A percentile compares a stretch with the other conserved stretches of the same genome.
Evolutionary conservation across 2,329 filamentous ascomycete species (phyloP).

Genomic region (Calonectria pseudoturangicola): DNA sequence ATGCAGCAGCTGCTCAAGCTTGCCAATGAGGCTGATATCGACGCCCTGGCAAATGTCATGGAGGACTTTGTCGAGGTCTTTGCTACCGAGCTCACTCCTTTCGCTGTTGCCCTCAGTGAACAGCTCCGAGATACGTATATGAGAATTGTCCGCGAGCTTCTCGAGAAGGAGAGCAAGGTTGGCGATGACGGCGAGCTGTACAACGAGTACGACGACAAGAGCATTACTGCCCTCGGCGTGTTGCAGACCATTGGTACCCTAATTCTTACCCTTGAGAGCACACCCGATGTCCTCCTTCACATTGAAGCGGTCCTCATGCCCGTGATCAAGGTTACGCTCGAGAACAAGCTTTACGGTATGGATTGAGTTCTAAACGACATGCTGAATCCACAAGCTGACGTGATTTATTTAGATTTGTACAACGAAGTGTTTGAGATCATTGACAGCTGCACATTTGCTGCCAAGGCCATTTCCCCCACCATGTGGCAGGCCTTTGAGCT

Average conservation of each 20-base stretch:
- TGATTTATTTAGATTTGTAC: conserved; percentile 81
- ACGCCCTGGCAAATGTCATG: conserved; percentile 98
- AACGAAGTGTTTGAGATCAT: conserved; percentile 99
- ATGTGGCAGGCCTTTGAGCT: conserved; percentile 99
- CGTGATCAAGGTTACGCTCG: conserved; percentile 94
- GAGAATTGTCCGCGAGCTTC: conserved; percentile 91
- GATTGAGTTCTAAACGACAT: not conserved
- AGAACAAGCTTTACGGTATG: conserved; percentile 95
- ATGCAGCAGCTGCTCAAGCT: conserved; percentile 99
- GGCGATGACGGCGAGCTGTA: conserved; percentile 86
- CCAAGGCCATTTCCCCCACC: conserved; percentile 93
- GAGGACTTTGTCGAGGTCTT: conserved; percentile 99
- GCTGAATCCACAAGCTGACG: conserved; percentile 46
- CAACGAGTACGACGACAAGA: conserved; percentile 98
- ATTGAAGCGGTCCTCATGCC: conserved; percentile 98
- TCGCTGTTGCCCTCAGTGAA: conserved; percentile 95
- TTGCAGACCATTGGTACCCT: conserved; percentile 98
- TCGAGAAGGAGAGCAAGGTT: conserved; percentile 89
- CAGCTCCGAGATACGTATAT: conserved; percentile 97
- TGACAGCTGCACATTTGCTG: conserved; percentile 98
- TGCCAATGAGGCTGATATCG: conserved; percentile 98
- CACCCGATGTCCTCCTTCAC: conserved; percentile 94
- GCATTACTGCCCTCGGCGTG: conserved; percentile 96
- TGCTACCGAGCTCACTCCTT: conserved; percentile 95
- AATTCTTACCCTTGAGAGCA: conserved; percentile 97